Evolutionary conservation across 345 rosid species (phyloP), one percentile per base, ranked within the genome.

Genomic region (Kernera saxatilis): DNA sequence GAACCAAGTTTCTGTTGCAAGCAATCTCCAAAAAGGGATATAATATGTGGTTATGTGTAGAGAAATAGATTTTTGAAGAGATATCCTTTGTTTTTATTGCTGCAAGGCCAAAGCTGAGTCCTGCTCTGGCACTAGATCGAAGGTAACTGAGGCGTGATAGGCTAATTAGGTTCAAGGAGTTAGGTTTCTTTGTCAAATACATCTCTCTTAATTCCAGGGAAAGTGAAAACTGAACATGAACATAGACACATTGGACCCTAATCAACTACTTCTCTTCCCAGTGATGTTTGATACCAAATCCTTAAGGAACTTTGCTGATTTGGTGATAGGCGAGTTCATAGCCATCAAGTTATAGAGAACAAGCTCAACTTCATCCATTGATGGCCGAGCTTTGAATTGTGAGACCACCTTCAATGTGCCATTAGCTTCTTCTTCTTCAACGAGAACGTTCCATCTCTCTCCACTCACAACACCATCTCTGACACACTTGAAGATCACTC

Each of bases 271-370:
- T 90, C 57, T 79, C 57, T 79, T 87, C 55, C 97, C 90, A 2
- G 92, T 86, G 44, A 88, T 85, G 78, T 82, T 86, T 7, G 89
- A 88, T 32, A 90, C 85, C 75, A 93, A 76, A 78, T 84, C 87
- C 32, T 58, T 83, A 36, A 88, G 76, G 29, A 90, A 88, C 87
- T 84, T 87, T 5, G 90, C 90, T 51, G 97, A 90, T 76, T 93
- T 90, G 11, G 93, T 85, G 19, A 93, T 87, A 1, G 98, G 97
- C 0, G 98, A 90, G 67, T 90, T 88, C 73, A 90, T 74, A 54
- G 93, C 96, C 95, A 93, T 87, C 81, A 87, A 73, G 63, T 93
- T 90, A 64, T 90, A 90, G 76, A 90, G 50, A 22, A 90, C 92
- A 67, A 23, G 83, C 80, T 93, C 97, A 54, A 88, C 92, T 78